Conservation (phyloP, 768 basidiomycete genomes). For the Pleurotus ostreatus region DNA sequence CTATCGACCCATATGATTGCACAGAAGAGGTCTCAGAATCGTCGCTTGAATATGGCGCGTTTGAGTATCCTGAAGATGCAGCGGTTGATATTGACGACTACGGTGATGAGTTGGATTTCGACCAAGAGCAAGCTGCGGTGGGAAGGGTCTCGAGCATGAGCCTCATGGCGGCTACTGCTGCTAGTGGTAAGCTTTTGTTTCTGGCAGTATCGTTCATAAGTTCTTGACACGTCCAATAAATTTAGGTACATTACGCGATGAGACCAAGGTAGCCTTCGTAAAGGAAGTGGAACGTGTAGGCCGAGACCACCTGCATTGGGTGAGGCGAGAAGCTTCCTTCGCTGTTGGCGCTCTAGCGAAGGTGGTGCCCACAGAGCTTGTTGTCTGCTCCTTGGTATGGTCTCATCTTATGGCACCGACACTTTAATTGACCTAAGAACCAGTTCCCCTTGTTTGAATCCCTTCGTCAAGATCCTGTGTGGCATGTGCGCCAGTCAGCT, state of each 20-base stretch:
- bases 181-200: slow-evolving; percentile 46
- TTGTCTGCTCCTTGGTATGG: slow-evolving; percentile 59
- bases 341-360: slow-evolving; percentile 88
- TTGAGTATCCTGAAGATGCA: background rate
- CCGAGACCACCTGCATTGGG: slow-evolving; percentile 68
- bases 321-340: slow-evolving; percentile 81
- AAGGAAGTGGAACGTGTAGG: slow-evolving; percentile 69
- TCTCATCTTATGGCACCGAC: background rate
- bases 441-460: slow-evolving; percentile 80
- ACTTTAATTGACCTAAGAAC: slow-evolving; percentile 9
- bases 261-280: slow-evolving; percentile 62
- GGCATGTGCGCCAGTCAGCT: slow-evolving; percentile 86
- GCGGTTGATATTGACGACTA: slow-evolving; percentile 14
- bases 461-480: slow-evolving; percentile 63
- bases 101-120: slow-evolving; percentile 31
- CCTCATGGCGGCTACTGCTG: slow-evolving; percentile 80
- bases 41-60: background rate
- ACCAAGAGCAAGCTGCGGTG: slow-evolving; percentile 72
- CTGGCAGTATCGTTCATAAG: slow-evolving; percentile 1
- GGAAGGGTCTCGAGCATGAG: slow-evolving; percentile 92
- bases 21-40: no score
- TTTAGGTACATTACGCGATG: slow-evolving; percentile 51
- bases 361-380: slow-evolving; percentile 73
- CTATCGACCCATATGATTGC: no score
- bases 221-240: background rate